phyloP scores from a whole-genome alignment of 768 basidiomycete genomes.

The Nidularia pulvinata region DNA sequence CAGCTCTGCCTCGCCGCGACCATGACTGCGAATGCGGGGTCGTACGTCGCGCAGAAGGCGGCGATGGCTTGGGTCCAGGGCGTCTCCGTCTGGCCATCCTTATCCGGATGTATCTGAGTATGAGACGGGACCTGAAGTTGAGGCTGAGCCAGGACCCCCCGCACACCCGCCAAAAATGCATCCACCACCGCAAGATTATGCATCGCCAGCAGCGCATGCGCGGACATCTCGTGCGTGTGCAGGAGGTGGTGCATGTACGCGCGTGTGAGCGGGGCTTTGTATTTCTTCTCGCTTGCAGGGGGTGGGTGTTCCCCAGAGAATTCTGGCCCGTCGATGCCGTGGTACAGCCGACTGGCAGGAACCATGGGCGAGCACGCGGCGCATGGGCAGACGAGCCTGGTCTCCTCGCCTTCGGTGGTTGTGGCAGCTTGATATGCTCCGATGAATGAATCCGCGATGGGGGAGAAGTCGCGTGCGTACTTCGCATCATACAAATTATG shows the following conservation, averaged over 20 bases:
- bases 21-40: too few species aligned
- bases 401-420: conserved; percentile 6
- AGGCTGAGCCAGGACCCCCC: too few species aligned
- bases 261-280: not conserved
- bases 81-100: too few species aligned
- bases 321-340: not conserved
- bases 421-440: conserved; percentile 36
- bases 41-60: too few species aligned
- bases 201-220: not conserved
- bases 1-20: too few species aligned
- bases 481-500: conserved; percentile 67
- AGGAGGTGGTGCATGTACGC: not conserved
- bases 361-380: not conserved
- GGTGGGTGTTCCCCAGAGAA: not conserved
- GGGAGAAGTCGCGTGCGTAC: conserved; percentile 63
- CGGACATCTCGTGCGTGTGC: too few species aligned
- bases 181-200: not conserved
- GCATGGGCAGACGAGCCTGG: conserved; percentile 15
- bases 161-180: too few species aligned
- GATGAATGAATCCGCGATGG: conserved; percentile 50
- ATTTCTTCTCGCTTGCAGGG: not conserved
- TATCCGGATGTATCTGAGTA: too few species aligned
- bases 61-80: too few species aligned
- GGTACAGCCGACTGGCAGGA: not conserved
- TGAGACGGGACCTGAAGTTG: too few species aligned